A percentile compares a stretch with the other conserved stretches of the same genome.
Conservation (phyloP, 306 rosid species). For the Arachis hypogaea region DNA sequence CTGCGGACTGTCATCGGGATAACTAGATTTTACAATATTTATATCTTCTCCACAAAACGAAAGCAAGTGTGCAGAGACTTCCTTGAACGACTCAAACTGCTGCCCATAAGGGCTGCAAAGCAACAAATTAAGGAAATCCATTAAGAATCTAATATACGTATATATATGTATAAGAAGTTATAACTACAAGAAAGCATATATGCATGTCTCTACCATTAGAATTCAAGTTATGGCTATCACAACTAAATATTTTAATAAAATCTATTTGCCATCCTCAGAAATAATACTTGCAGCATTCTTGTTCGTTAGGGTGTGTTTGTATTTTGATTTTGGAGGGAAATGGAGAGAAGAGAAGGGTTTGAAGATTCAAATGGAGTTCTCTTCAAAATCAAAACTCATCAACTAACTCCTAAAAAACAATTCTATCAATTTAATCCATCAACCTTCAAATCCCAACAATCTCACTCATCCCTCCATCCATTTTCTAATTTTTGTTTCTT, state of each 20-base stretch:
- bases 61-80: conserved; percentile 62
- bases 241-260: conserved; percentile 14
- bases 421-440: conserved; percentile 6
- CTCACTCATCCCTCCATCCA: conserved; percentile 15
- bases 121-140: conserved; percentile 47
- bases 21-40: conserved; percentile 43
- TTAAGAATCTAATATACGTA: conserved; percentile 41
- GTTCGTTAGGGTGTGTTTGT: neutral
- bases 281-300: conserved; percentile 1
- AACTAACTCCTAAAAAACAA: neutral
- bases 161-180: neutral
- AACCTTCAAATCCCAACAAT: conserved; percentile 18
- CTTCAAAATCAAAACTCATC: too few relatives aligned
- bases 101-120: conserved; percentile 79
- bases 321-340: too few relatives aligned
- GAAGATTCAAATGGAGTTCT: too few relatives aligned
- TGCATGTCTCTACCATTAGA: conserved; percentile 19
- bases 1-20: conserved; percentile 44
- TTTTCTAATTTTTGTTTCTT: neutral
- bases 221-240: conserved; percentile 19
- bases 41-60: conserved; percentile 48
- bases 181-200: conserved; percentile 32
- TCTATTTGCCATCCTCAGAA: conserved; percentile 3
- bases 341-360: too few relatives aligned
- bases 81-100: conserved; percentile 75